phyloP scores from a whole-genome alignment of 192 early-diverging fungal genomes.

The Coemansia sp. region DNA sequence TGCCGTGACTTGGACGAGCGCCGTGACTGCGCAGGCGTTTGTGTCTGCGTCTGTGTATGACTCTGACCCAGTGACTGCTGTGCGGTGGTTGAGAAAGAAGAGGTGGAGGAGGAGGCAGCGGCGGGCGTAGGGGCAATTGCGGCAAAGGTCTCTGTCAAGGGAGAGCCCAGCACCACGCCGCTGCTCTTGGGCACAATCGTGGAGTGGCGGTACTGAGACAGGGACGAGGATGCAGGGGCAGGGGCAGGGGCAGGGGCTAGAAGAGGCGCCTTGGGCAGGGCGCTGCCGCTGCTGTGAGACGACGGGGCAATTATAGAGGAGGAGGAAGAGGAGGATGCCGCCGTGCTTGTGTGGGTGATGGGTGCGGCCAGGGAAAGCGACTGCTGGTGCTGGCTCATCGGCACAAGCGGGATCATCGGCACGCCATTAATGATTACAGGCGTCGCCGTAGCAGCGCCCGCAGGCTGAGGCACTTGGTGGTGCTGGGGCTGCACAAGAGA shows the following conservation, averaged over 20 bases:
- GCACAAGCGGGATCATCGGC: slow-evolving; percentile 25
- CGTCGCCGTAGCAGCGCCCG: too few relatives aligned
- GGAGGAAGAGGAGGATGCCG: too few relatives aligned
- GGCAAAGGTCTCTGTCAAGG: not conserved
- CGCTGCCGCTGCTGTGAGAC: not conserved
- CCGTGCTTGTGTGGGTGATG: slow-evolving; percentile 3
- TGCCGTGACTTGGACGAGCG: not conserved
- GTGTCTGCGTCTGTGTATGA: not conserved
- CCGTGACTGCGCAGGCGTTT: not conserved
- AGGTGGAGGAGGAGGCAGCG: not conserved
- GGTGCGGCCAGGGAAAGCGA: not conserved
- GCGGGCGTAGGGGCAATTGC: not conserved
- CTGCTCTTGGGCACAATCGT: slow-evolving; percentile 28
- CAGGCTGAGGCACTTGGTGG: too few relatives aligned
- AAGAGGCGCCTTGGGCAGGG: slow-evolving; percentile 5
- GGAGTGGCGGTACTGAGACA: slow-evolving; percentile 13
- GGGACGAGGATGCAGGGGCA: not conserved
- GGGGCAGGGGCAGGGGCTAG: slow-evolving; percentile 8
- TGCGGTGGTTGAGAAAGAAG: too few relatives aligned
- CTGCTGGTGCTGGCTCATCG: slow-evolving; percentile 17
- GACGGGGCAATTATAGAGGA: too few relatives aligned
- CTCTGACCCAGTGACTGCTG: too few relatives aligned
- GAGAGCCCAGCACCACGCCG: not conserved
- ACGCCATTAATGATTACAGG: slow-evolving; percentile 15
- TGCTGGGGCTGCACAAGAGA: slow-evolving; percentile 15